A percentile compares a stretch with the other conserved stretches of the same genome.
Conservation (phyloP, 306 rosid genomes). For the Sindora glabra region DNA sequence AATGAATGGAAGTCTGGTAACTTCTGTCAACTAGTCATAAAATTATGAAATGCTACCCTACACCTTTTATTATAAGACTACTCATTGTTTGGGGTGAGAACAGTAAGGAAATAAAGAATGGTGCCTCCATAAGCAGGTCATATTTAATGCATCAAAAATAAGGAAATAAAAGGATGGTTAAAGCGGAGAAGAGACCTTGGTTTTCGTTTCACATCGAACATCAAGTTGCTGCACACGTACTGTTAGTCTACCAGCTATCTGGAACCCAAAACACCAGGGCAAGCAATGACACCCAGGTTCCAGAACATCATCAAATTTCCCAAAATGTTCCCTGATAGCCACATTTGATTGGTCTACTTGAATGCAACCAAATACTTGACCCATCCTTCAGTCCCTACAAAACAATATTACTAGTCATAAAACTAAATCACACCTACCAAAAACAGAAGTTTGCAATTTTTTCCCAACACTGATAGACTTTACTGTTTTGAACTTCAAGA, state of each 20-base stretch:
- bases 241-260: slow-evolving; percentile 47
- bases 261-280: slow-evolving; percentile 63
- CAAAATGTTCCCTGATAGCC: slow-evolving; percentile 53
- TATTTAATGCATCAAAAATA: background rate
- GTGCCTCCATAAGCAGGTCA: too few relatives aligned
- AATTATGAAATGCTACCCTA: background rate
- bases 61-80: too few relatives aligned
- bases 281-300: slow-evolving; percentile 67
- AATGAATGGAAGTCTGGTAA: too few relatives aligned
- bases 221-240: slow-evolving; percentile 63
- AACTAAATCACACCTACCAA: background rate
- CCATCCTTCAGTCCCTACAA: slow-evolving; percentile 47
- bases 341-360: slow-evolving; percentile 63
- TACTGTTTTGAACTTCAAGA: background rate
- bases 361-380: slow-evolving; percentile 49
- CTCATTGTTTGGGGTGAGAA: too few relatives aligned
- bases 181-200: slow-evolving; percentile 36
- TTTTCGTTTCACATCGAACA: slow-evolving; percentile 59
- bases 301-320: slow-evolving; percentile 43
- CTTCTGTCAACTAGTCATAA: background rate
- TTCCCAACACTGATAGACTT: background rate
- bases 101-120: too few relatives aligned
- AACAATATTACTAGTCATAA: slow-evolving; percentile 1
- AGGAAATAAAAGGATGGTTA: background rate
- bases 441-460: slow-evolving; percentile 1